Conservation (phyloP, 495 filamentous ascomycete species). For the Cryomyces minteri region DNA sequence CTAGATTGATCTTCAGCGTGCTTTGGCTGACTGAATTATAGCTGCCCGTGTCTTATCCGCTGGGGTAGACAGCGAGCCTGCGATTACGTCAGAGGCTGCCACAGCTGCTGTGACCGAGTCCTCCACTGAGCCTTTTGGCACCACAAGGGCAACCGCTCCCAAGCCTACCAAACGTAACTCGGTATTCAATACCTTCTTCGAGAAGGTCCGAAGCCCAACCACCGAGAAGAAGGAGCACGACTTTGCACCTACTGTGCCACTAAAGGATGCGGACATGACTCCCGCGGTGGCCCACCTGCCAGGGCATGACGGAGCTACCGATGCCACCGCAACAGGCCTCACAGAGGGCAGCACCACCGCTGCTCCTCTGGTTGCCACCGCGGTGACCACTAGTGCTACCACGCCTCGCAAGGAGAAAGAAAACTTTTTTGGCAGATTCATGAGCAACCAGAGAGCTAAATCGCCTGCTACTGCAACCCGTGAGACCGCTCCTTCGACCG, state of each 20-base stretch:
- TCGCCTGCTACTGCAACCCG: neutral
- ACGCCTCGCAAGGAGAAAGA: conserved; percentile 21
- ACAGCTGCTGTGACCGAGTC: neutral
- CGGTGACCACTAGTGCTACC: neutral
- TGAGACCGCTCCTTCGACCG: neutral
- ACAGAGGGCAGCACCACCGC: neutral
- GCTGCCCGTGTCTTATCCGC: conserved; percentile 5
- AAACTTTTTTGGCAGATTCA: conserved; percentile 31
- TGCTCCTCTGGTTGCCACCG: neutral
- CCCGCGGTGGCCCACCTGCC: conserved; percentile 1
- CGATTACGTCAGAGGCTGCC: neutral
- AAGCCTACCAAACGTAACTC: conserved; percentile 21
- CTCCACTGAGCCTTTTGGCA: neutral
- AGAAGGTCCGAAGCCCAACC: conserved; percentile 18
- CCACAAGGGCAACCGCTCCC: conserved; percentile 2
- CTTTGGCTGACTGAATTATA: conserved; percentile 1
- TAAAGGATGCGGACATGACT: conserved; percentile 11
- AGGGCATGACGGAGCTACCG: conserved; percentile 1
- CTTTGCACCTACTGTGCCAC: conserved; percentile 14
- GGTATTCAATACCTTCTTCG: conserved; percentile 21
- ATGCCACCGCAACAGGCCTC: neutral
- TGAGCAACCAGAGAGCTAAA: conserved; percentile 21
- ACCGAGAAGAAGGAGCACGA: conserved; percentile 23
- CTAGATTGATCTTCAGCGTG: neutral
- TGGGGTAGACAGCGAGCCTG: conserved; percentile 1